phyloP scores from a whole-genome alignment of 2,329 filamentous ascomycete species.

The Botrytis paeoniae region DNA sequence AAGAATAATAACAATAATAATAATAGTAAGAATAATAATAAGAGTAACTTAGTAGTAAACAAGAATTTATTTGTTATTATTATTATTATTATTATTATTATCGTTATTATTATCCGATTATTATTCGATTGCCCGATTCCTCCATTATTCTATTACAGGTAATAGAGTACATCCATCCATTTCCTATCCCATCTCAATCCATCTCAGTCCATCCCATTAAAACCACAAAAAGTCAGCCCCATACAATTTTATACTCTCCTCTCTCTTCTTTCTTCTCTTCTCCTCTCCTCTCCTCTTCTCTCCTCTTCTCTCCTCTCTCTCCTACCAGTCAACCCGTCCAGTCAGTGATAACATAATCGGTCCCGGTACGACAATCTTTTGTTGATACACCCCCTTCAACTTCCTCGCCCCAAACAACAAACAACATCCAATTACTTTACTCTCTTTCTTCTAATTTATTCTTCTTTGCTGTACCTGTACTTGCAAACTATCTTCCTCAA shows the following conservation, averaged over 20 bases:
- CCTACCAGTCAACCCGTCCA: not conserved
- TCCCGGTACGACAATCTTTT: not conserved
- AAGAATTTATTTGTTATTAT: no score
- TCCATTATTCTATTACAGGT: not conserved
- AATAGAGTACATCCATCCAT: not conserved
- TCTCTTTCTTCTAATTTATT: not conserved
- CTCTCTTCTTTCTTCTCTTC: not conserved
- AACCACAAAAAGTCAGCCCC: not conserved
- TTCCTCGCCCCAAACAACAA: not conserved
- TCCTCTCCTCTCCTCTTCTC: not conserved
- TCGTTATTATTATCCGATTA: not conserved
- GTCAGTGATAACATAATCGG: not conserved
- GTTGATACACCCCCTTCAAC: slow-evolving; percentile 1
- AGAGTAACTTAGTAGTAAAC: no score
- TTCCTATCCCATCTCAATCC: no score
- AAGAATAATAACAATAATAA: no score
- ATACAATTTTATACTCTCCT: not conserved
- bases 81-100: not conserved
- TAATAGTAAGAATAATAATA: no score
- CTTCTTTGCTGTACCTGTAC: not conserved
- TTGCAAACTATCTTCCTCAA: not conserved
- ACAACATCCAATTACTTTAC: not conserved
- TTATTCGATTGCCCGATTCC: no score
- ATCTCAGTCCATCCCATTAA: not conserved
- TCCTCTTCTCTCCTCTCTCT: not conserved